Evolutionary conservation across 177 flowering plant genomes (phyloP), one percentile per base, ranked within the genome.

Genomic region (Telopea speciosissima): DNA sequence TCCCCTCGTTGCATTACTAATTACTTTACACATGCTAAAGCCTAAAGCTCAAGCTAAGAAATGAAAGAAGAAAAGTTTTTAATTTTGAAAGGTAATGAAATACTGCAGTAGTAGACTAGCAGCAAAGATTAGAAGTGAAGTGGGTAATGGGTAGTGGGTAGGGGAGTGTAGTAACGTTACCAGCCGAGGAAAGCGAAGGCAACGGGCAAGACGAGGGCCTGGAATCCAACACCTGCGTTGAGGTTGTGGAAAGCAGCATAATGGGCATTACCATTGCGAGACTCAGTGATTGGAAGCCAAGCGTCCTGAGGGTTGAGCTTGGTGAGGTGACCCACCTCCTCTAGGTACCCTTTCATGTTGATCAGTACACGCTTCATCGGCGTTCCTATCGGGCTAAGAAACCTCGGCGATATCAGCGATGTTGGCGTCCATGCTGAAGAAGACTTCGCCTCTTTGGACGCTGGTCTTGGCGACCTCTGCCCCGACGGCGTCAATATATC

Each of bases 291-390:
- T 65, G 97, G 98, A 22, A 95, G 89, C 99, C 98, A 95, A 1
- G 99, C 97, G 67, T 95, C 99, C 72, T 95, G 99, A 0, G 99
- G 97, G 71, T 95, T 90, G 11, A 95, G 89, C 85, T 93, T 93
- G 0, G 99, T 95, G 58, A 95, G 81, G 68, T 95, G 99, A 0
- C 99, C 99, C 49, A 93, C 89, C 66, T 95, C 99, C 79, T 95
- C 99, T 78, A 95, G 73, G 65, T 95, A 95, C 17, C 97, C 90
- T 68, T 90, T 93, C 98, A 95, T 95, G 77, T 95, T 95, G 1
- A 93, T 72, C 69, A 91, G 74, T 64, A 87, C 99, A 75, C 93
- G 83, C 83, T 93, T 95, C 99, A 95, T 93, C 24, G 99, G 99
- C 11, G 97, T 95, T 65, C 98, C 99, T 0, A 95, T 93, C 11